phyloP scores from a whole-genome alignment of 371 early-diverging fungal species.

The Mucor racemosus region DNA sequence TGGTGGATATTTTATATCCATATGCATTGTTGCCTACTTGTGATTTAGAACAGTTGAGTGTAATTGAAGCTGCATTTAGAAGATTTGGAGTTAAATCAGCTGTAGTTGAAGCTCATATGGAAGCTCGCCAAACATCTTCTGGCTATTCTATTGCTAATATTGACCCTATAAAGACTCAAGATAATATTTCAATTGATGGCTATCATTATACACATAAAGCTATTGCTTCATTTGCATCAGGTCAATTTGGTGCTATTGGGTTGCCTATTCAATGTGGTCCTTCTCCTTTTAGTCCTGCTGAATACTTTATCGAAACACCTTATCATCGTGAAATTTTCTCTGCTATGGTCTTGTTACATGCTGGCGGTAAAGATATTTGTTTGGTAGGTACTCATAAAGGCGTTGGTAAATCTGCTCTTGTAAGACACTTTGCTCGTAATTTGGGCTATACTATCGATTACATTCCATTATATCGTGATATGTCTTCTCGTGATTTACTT shows the following conservation, averaged over 20 bases:
- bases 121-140: conserved; percentile 58
- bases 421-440: conserved; percentile 72
- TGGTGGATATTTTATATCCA: conserved; percentile 73
- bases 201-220: conserved; percentile 40
- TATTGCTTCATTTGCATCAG: conserved; percentile 48
- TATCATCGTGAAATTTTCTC: conserved; percentile 68
- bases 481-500: conserved; percentile 86
- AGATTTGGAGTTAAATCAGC: conserved; percentile 69
- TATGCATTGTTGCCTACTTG: conserved; percentile 67
- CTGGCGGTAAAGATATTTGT: conserved; percentile 71
- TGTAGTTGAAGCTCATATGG: conserved; percentile 48
- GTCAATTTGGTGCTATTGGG: conserved; percentile 37
- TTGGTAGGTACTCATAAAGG: conserved; percentile 78
- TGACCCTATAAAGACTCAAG: conserved; percentile 24
- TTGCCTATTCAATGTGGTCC: conserved; percentile 57
- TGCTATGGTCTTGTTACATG: conserved; percentile 72
- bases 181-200: conserved; percentile 40
- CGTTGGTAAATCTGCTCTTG: conserved; percentile 76
- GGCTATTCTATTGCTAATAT: conserved; percentile 58
- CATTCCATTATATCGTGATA: conserved; percentile 81
- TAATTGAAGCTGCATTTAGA: conserved; percentile 72
- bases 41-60: conserved; percentile 63
- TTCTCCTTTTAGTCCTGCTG: conserved; percentile 53
- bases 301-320: conserved; percentile 74
- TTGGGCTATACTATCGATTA: conserved; percentile 75